phyloP scores from a whole-genome alignment of 2,329 filamentous ascomycete species.

The Penicillium sp. region DNA sequence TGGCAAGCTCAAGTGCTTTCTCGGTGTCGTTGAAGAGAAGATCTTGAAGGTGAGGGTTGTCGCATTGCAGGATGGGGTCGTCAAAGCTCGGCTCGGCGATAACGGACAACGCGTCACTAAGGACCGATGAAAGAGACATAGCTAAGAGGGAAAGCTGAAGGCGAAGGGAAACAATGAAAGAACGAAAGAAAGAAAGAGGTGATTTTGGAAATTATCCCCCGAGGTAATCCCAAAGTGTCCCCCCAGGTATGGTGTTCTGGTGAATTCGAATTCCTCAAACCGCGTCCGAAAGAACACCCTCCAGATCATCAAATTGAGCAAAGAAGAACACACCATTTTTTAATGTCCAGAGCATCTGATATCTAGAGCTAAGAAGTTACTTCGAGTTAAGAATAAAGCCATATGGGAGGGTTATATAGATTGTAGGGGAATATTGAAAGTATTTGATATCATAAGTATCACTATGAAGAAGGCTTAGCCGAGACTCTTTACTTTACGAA shows the following conservation, averaged over 20 bases:
- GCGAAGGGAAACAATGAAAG: background rate
- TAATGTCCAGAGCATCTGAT: background rate
- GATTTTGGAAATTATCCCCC: background rate
- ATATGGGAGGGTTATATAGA: background rate
- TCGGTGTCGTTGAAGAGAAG: conserved; percentile 35
- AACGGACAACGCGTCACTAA: conserved; percentile 26
- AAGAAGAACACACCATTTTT: background rate
- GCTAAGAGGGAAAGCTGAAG: background rate
- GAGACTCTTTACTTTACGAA: no score
- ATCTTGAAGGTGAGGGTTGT: conserved; percentile 17
- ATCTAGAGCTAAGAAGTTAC: background rate
- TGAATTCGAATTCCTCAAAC: background rate
- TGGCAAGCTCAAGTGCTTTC: conserved; percentile 48
- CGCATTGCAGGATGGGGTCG: conserved; percentile 40
- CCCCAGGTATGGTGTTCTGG: background rate
- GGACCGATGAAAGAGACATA: conserved; percentile 25
- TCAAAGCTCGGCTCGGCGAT: conserved; percentile 28
- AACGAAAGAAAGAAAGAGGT: background rate
- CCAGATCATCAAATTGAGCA: background rate
- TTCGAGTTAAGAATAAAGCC: background rate
- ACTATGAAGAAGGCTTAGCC: no score
- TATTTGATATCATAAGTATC: background rate
- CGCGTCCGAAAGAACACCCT: background rate
- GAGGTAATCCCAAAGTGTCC: background rate
- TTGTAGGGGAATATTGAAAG: background rate